Evolutionary conservation across 2,329 filamentous ascomycete genomes (phyloP), one percentile per base, ranked within the genome.

Genomic region (Cercospora sesami): DNA sequence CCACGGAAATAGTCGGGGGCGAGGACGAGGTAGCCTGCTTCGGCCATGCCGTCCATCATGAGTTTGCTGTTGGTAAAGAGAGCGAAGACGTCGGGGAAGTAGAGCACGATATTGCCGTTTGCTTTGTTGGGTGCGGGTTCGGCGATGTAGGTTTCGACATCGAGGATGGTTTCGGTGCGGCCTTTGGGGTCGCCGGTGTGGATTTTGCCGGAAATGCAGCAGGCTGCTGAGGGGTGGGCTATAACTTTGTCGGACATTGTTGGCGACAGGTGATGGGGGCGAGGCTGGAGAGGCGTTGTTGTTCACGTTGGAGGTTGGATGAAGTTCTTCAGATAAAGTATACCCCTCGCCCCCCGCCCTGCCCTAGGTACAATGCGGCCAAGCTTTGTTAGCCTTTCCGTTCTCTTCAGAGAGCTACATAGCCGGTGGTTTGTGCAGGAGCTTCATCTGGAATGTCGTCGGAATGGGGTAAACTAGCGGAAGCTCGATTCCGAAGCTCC

Each of bases 1-100:
- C 71, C 71, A 2, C 68, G 48, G 64, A 74, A 74, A 36, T 74
- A 74, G 36, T 74, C 72, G n/a, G 72, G 48, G 1, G 71, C 72
- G 3, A 73, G 57, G 1, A 63, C 66, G 5, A 70, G 55, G 39
- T 72, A 73, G 7, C 72, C 72, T 18, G 71, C 71, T 51, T 71
- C 64, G 7, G 72, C 72, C 45, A 68, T 70, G 14, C 66, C 65
- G 58, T 74, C 72, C 69, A 73, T 73, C 3, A 74, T 64, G 28
- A 73, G 60, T 28, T 72, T 68, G 33, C 67, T 68, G 53, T 74
- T 74, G 36, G 66, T 71, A 51, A 72, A 72, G 65, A 74, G 66
- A 42, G 70, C 72, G 62, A 65, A 74, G 18, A 72, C 70, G 59
- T 74, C 72, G 7, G 71, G 67, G 42, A 68, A 74, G 63, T 72